A percentile compares a stretch with the other conserved stretches of the same genome.
Conservation (phyloP, 768 basidiomycete genomes). For the Amanita jacksonii region DNA sequence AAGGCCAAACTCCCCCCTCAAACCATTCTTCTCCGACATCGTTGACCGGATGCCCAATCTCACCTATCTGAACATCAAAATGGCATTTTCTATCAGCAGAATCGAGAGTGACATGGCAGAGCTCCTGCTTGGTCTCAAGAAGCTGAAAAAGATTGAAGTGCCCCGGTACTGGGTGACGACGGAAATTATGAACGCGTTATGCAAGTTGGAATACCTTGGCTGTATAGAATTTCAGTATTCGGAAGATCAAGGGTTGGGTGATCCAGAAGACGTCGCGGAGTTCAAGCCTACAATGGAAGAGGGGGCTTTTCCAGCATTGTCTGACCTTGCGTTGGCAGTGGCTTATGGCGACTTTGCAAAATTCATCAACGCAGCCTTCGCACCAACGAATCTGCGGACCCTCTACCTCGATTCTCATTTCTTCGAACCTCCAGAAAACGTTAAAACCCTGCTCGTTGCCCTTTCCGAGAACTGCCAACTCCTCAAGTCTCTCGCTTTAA, state of each 20-base stretch:
- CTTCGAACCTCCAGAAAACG: conserved; percentile 30
- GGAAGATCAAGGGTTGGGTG: conserved; percentile 38
- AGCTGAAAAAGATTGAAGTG: conserved; percentile 37
- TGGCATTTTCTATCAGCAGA: conserved; percentile 26
- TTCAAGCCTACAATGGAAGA: conserved; percentile 36
- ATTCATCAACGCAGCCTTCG: conserved; percentile 34
- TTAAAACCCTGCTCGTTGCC: conserved; percentile 34
- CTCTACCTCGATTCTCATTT: conserved; percentile 42
- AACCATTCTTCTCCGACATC: conserved; percentile 20
- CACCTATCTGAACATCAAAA: conserved; percentile 35
- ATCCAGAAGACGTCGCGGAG: conserved; percentile 29
- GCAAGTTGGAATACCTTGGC: conserved; percentile 31
- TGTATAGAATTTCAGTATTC: conserved; percentile 46
- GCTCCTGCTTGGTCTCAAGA: conserved; percentile 30
- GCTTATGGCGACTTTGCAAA: conserved; percentile 32
- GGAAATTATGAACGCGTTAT: conserved; percentile 34
- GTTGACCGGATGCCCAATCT: conserved; percentile 43
- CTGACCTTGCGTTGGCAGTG: conserved; percentile 40
- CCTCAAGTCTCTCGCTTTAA: conserved; percentile 35
- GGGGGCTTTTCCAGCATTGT: conserved; percentile 44
- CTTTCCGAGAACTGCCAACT: conserved; percentile 37
- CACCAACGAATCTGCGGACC: conserved; percentile 39
- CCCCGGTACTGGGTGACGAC: conserved; percentile 45
- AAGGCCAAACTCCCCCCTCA: conserved; percentile 17
- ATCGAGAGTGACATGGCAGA: conserved; percentile 32